These are phyloP conservation scores for Fusarium sp. DNA, from an alignment of 2,329 filamentous ascomycete species.

Conservation along the genomic window DNA sequence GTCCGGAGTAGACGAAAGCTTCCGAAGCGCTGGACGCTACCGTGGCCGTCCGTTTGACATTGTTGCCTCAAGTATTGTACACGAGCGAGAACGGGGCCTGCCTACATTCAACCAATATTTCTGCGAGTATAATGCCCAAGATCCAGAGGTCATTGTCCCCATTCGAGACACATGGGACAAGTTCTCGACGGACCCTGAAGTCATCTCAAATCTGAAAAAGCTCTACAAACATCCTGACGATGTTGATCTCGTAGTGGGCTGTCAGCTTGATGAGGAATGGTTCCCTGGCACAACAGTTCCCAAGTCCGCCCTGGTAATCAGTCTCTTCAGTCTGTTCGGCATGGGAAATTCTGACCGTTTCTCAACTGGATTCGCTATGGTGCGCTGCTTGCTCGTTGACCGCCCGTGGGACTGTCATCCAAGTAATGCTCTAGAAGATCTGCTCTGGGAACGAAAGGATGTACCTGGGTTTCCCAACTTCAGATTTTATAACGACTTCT, in stretches of 20 bases:
- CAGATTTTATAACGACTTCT: not conserved
- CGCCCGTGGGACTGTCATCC: not conserved
- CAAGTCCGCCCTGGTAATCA: not conserved
- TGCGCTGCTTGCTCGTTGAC: not conserved
- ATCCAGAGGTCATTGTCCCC: accelerated
- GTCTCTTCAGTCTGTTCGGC: not conserved
- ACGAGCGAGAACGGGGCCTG: not conserved
- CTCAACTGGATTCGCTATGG: not conserved
- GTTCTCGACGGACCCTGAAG: not conserved
- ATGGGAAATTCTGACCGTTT: not conserved
- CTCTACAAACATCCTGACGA: not conserved
- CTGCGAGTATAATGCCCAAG: not conserved
- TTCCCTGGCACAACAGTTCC: not conserved
- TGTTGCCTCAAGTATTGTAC: not conserved
- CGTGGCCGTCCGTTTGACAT: accelerated
- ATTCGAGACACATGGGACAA: accelerated
- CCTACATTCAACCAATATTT: not conserved
- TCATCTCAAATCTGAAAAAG: accelerated
- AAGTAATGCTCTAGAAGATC: not conserved
- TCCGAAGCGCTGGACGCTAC: not conserved
- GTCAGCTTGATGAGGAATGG: not conserved
- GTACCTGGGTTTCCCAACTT: not conserved
- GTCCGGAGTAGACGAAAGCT: not conserved
- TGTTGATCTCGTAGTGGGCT: not conserved
- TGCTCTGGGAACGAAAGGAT: not conserved